These are phyloP conservation scores for Chloranthus sessilifolius DNA, from an alignment of 164 flowering plant species.

Conservation along the genomic window DNA sequence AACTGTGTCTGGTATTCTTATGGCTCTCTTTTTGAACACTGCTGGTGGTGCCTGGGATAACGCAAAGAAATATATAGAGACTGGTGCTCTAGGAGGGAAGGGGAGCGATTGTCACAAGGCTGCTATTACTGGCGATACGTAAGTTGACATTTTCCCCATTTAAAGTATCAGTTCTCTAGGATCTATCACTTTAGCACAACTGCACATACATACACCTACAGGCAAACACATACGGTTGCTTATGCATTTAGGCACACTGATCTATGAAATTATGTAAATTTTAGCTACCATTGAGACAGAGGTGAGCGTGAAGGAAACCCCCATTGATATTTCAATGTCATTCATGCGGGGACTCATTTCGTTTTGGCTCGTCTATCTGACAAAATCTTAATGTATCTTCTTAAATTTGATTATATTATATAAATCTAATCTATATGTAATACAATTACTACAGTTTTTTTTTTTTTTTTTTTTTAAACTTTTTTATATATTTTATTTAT, in stretches of 20 bases:
- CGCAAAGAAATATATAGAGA: conserved; percentile 95
- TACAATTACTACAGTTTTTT: too few relatives aligned
- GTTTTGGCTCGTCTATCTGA: too few relatives aligned
- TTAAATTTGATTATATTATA: too few relatives aligned
- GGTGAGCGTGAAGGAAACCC: too few relatives aligned
- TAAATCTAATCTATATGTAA: too few relatives aligned
- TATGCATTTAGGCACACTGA: not conserved
- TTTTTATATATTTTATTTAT: too few relatives aligned
- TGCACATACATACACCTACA: not conserved
- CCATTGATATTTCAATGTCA: too few relatives aligned
- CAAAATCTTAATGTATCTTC: too few relatives aligned
- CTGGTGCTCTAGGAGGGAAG: conserved; percentile 97
- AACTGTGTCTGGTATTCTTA: conserved; percentile 91
- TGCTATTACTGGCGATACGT: conserved; percentile 98
- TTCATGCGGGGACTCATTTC: too few relatives aligned
- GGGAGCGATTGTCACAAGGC: conserved; percentile 97
- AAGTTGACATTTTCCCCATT: conserved; percentile 28
- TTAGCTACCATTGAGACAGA: too few relatives aligned
- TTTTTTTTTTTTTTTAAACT: too few relatives aligned
- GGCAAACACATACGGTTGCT: not conserved
- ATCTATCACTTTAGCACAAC: too few relatives aligned
- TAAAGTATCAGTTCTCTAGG: not conserved
- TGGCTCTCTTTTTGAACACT: conserved; percentile 98
- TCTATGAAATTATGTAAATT: not conserved
- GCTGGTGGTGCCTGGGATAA: conserved; percentile 99